Evolutionary conservation across 495 filamentous ascomycete species (phyloP).

Genomic region (Aspergillus egyptiacus): DNA sequence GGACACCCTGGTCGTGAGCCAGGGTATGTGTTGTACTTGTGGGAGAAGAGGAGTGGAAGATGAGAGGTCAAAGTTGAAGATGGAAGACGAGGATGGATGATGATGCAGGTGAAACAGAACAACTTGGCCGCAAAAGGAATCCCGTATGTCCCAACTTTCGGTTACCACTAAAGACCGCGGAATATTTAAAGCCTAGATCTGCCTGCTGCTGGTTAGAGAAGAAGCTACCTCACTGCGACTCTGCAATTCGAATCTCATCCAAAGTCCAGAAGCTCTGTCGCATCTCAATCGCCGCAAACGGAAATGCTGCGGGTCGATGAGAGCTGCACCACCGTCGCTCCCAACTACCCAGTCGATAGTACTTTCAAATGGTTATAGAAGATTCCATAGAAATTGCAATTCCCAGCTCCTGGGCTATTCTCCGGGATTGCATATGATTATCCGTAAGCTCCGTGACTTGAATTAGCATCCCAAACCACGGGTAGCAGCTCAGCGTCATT

Average conservation of each 20-base stretch:
- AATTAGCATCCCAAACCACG: too few relatives aligned
- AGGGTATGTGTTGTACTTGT: background rate
- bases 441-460: too few relatives aligned
- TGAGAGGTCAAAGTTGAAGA: background rate
- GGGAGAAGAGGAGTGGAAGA: background rate
- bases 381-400: too few relatives aligned
- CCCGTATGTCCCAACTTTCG: background rate
- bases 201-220: too few relatives aligned
- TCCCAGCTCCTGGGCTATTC: too few relatives aligned
- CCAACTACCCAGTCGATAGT: too few relatives aligned
- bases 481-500: too few relatives aligned
- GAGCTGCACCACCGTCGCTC: background rate
- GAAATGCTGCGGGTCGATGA: background rate
- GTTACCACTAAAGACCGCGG: background rate
- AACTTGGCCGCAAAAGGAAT: conserved; percentile 1
- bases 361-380: too few relatives aligned
- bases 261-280: background rate
- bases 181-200: background rate
- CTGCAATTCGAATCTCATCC: background rate
- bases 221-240: background rate
- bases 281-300: background rate
- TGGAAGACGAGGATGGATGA: background rate
- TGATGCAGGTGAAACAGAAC: background rate
- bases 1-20: background rate
- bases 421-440: too few relatives aligned